Base-by-base conservation (phyloP, 495 filamentous ascomycete species). In the Evernia prunastri region DNA sequence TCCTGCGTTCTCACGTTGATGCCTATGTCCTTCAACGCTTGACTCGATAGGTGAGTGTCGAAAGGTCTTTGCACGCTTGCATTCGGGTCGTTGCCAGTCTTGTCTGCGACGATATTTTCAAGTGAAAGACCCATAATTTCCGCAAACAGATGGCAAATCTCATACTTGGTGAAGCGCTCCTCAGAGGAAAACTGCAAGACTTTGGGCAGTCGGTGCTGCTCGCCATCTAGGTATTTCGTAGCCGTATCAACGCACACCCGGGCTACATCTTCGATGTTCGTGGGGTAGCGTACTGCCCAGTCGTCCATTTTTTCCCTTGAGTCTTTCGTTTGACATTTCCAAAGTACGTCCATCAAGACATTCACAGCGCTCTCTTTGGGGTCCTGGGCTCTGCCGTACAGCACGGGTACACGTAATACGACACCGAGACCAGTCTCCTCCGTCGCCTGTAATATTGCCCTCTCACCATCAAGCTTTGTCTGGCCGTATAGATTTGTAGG, bases 141-240 rank as follows among this genome's bases (percentile, higher is more conserved):
- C 20, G 84, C 89, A 70, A 97, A 83, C 25, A 84, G 76, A 76
- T 91, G 76, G 71, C 89, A 92, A 53, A 97, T 96, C 74, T 92
- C 86, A 71, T 92, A 96, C 78, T 96, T 96, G 54, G 92, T 96
- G 76, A 86, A 88, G 65, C 81, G 81, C 66, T 94, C 89, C 75
- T 96, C 92, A 31, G 89, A 88, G 4, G 88, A 88, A 79, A 97
- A 96, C 65, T 97, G 92, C 20, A 96, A 79, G 60, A 92, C 84
- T 58, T 74, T 81, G 1, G 92, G 91, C 60, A 96, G 73, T 18
- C 66, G 64, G 3, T 75, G 68, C 49, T 73, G 67, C 36, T 82
- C 77, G 47, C 71, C 68, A 8, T 60, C 56, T 43, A 89, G 75
- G 69, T 91, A 92, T 71, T 86, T 86, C 58, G 78, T 81, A 25